Conservation (phyloP, 129 eudicot genomes). For the Flaveria bidentis region DNA sequence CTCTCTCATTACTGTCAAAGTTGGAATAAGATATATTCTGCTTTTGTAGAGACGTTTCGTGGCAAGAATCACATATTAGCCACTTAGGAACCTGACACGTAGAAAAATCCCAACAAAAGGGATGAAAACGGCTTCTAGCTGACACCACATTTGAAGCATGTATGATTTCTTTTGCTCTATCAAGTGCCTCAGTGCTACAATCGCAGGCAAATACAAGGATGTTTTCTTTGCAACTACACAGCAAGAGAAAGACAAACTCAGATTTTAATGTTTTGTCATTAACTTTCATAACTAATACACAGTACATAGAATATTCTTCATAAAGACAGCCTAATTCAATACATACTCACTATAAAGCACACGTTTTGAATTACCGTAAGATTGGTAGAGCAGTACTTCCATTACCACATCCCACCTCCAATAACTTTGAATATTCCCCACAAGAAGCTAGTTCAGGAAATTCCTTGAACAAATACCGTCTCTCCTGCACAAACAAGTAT, state of each 20-base stretch:
- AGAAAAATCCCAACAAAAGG: constrained; percentile 78
- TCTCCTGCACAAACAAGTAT: constrained; percentile 57
- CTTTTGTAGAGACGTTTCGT: constrained; percentile 20
- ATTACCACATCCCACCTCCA: constrained; percentile 98
- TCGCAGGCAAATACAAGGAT: constrained; percentile 73
- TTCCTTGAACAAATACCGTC: constrained; percentile 87
- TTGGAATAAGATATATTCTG: constrained; percentile 31
- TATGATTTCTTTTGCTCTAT: constrained; percentile 62
- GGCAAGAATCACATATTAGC: constrained; percentile 74
- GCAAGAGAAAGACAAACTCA: constrained; percentile 1
- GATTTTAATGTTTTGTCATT: not conserved
- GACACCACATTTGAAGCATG: constrained; percentile 36
- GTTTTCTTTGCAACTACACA: constrained; percentile 53
- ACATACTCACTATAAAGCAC: not conserved
- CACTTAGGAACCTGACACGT: constrained; percentile 59
- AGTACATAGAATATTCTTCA: not conserved
- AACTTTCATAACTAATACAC: constrained; percentile 8
- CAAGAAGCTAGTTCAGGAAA: constrained; percentile 77
- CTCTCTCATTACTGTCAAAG: constrained; percentile 21
- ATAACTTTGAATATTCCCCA: constrained; percentile 47
- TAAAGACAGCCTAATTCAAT: not conserved
- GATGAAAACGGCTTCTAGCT: constrained; percentile 51
- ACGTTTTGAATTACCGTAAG: constrained; percentile 52
- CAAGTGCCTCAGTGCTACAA: constrained; percentile 92
- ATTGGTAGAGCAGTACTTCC: constrained; percentile 88